Base-by-base conservation (phyloP, 2,329 filamentous ascomycete species). In the Aspergillus pseudotamarii region DNA sequence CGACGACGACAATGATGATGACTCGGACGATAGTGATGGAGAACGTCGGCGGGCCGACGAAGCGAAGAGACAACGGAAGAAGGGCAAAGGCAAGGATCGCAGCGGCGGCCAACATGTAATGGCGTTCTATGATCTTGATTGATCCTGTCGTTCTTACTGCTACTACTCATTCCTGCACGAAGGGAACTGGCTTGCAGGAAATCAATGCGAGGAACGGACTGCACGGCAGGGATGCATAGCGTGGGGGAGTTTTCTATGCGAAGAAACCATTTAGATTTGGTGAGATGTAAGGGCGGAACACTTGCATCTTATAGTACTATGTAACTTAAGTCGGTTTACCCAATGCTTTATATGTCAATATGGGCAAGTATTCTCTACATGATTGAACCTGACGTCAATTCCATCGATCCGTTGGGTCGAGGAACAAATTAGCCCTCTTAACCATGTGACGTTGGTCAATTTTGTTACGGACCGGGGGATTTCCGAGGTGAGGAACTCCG, bases 21-120 rank as follows among this genome's bases (percentile, higher is more conserved):
- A 76, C 19, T 82, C 80, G 8, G 81, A 82, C 53, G 81, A 84
- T 41, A 85, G 82, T 53, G 82, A 85, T 9, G 79, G 78, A 36
- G 80, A 83, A 50, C 75, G 70, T 43, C 66, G 76, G 30, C 78
- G 69, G 75, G 77, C 60, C 6, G 66, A 67, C 11, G 75, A 78
- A 63, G 82, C 78, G 74, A 84, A 81, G 73, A 84, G 80, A 72
- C 80, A 80, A 71, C 73, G 73, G 63, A 83, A 81, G 74, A 76
- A 78, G 70, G 73, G 71, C 61, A 83, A 81, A 68, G 76, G 79
- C 50, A 82, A 81, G 62, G 77, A 78, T 62, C 75, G 74, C 54
- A 72, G 72, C 58, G 73, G 75, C 51, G 76, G 69, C 58, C 73
- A 73, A 51, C 75, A 81, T 63, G 72, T 82, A 43, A 79, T 80